phyloP scores from a whole-genome alignment of 345 rosid species.

The Eucalyptus sp. region DNA sequence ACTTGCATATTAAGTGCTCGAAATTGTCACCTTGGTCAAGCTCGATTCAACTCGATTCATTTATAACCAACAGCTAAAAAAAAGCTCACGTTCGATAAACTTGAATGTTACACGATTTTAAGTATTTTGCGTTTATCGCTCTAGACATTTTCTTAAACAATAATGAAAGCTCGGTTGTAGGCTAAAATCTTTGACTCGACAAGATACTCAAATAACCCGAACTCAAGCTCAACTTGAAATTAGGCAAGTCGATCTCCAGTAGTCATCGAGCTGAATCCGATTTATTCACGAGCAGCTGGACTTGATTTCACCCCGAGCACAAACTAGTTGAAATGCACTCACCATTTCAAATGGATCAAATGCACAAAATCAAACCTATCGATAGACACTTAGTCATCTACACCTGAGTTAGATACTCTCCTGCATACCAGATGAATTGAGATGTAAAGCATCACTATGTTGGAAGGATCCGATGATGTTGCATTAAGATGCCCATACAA shows the following conservation, averaged over 20 bases:
- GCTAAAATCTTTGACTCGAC: background rate
- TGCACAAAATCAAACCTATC: background rate
- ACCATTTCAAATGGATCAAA: background rate
- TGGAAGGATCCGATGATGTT: background rate
- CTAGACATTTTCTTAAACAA: background rate
- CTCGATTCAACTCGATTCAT: background rate
- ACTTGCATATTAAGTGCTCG: background rate
- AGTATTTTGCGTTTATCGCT: background rate
- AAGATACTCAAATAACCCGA: background rate
- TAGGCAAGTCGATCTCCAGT: background rate
- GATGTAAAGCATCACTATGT: background rate
- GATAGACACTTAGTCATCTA: background rate
- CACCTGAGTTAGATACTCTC: background rate
- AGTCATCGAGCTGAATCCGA: background rate
- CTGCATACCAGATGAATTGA: background rate
- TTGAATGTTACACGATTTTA: background rate
- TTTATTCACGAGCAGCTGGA: background rate
- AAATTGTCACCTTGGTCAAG: background rate
- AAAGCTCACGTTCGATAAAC: background rate
- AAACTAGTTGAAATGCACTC: background rate
- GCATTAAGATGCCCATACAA: background rate
- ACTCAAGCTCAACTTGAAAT: background rate
- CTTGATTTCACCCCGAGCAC: background rate
- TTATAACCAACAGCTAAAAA: background rate
- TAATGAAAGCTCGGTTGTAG: background rate